Evolutionary conservation across 805 yeast genomes (phyloP).

Genomic region (Scheffersomyces spartinae): DNA sequence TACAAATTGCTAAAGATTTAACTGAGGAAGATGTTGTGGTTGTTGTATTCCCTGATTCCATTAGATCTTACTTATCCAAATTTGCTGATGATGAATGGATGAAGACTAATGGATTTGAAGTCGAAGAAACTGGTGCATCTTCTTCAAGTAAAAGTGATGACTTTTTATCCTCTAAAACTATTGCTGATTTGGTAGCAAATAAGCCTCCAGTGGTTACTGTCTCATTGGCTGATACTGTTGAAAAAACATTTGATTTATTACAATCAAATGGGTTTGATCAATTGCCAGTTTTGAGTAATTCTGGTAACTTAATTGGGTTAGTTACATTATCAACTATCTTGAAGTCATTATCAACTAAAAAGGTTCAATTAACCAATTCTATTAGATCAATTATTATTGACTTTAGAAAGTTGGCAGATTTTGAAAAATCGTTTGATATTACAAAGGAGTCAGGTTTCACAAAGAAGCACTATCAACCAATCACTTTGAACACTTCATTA

Average conservation of each 20-base stretch:
- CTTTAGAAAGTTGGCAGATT: conserved; percentile 60
- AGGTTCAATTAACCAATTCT: conserved; percentile 42
- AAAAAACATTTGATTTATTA: conserved; percentile 55
- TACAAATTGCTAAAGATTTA: conserved; percentile 55
- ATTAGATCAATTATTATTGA: conserved; percentile 56
- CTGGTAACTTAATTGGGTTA: conserved; percentile 60
- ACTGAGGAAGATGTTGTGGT: conserved; percentile 68
- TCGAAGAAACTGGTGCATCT: conserved; percentile 27
- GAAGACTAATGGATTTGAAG: conserved; percentile 64
- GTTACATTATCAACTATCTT: conserved; percentile 66
- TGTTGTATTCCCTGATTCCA: conserved; percentile 76
- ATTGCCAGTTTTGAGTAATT: conserved; percentile 57
- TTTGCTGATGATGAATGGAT: conserved; percentile 90
- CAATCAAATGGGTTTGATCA: conserved; percentile 77
- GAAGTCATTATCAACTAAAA: conserved; percentile 52
- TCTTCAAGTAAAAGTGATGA: conserved; percentile 31
- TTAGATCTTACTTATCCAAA: conserved; percentile 77
- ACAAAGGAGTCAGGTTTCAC: conserved; percentile 43
- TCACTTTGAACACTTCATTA: conserved; percentile 55
- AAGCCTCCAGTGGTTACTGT: conserved; percentile 77
- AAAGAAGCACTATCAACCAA: conserved; percentile 55
- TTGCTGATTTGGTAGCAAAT: conserved; percentile 48
- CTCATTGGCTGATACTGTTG: conserved; percentile 43
- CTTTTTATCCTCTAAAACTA: conserved; percentile 32
- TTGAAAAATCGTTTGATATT: conserved; percentile 53